Percentiles rank a stretch among this genome's conserved stretches.
phyloP scores from a whole-genome alignment of 2,329 filamentous ascomycete species.

The Pezicula radicicola region DNA sequence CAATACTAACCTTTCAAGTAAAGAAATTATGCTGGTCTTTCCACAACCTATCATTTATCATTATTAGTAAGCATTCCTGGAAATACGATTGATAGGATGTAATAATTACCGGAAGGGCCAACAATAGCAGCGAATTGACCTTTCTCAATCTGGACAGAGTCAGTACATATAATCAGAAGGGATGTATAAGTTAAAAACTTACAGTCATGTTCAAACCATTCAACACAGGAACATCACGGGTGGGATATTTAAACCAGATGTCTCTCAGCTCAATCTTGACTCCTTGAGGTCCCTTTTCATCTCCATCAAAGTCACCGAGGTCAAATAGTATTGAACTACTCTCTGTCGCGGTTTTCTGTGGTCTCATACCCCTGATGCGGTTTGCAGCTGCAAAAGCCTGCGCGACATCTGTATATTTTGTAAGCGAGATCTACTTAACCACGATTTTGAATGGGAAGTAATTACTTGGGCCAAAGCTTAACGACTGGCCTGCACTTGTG shows the following conservation, averaged over 20 bases:
- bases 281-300: conserved; percentile 20
- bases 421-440: neutral
- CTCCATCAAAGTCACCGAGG: conserved; percentile 24
- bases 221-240: conserved; percentile 50
- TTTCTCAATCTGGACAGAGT: conserved; percentile 38
- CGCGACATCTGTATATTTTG: conserved; percentile 38
- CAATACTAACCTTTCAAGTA: conserved; percentile 48
- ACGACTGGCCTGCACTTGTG: conserved; percentile 49
- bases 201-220: conserved; percentile 53
- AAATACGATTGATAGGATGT: neutral
- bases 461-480: conserved; percentile 42
- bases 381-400: conserved; percentile 55
- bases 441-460: conserved; percentile 4
- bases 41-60: conserved; percentile 42
- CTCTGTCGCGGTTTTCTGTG: neutral
- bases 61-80: neutral
- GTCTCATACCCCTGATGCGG: conserved; percentile 47
- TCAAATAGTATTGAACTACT: neutral
- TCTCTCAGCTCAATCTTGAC: conserved; percentile 51
- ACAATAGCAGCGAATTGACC: conserved; percentile 71
- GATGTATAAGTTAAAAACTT: neutral
- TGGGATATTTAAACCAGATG: conserved; percentile 55
- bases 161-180: neutral
- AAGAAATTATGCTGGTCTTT: conserved; percentile 68
- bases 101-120: conserved; percentile 54